Conservation (phyloP, 2,329 filamentous ascomycete species). For the Beauveria asiatica region DNA sequence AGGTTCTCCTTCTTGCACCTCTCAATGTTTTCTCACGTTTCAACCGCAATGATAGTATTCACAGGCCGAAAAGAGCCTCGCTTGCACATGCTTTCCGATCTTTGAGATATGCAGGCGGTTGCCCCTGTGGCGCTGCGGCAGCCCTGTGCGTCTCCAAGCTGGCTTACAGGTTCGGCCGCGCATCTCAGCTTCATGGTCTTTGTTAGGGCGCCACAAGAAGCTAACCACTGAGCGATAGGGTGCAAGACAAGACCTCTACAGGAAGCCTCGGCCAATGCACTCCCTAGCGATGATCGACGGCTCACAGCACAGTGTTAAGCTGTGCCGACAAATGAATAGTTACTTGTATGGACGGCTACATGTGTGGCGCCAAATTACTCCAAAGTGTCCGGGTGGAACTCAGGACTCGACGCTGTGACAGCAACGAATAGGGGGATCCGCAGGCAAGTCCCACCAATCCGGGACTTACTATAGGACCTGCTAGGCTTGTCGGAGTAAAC, state of each 20-base stretch:
- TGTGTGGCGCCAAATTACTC: background rate
- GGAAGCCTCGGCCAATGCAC: background rate
- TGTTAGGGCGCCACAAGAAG: background rate
- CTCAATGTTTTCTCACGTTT: background rate
- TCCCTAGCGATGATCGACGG: background rate
- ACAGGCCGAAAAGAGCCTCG: background rate
- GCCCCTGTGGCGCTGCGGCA: conserved; percentile 7
- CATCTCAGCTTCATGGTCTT: background rate
- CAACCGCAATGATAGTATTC: background rate
- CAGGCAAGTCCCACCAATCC: conserved; percentile 4
- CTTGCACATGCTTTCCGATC: background rate
- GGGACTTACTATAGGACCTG: background rate
- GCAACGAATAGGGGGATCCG: background rate
- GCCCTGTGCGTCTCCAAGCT: background rate
- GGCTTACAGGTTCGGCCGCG: background rate
- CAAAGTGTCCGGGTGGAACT: background rate
- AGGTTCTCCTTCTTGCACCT: background rate
- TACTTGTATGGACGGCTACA: background rate
- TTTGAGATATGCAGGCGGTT: background rate
- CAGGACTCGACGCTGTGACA: background rate
- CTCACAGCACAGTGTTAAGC: background rate
- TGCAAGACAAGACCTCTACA: background rate
- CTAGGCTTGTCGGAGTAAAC: background rate
- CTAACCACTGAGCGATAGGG: background rate
- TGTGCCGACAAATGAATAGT: background rate